Percentiles rank a stretch among this genome's conserved stretches.
Evolutionary conservation across 2,329 filamentous ascomycete genomes (phyloP).

Genomic region (Colletotrichum salicis): DNA sequence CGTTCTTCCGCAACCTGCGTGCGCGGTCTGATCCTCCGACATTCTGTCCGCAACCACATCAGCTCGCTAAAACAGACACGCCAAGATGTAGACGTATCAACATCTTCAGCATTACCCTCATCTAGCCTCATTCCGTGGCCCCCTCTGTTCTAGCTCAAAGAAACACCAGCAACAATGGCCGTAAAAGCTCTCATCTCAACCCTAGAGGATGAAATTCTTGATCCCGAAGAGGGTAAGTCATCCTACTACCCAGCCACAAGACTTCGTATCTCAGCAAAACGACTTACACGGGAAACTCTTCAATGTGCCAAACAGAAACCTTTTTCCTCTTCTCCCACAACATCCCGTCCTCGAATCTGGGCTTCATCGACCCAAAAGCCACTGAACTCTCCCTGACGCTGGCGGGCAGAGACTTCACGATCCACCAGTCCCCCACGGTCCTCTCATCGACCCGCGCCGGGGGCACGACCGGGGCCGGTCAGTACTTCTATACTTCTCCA

Average conservation of each 20-base stretch:
- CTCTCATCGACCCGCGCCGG: slow-evolving; percentile 79
- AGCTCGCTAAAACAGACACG: neutral
- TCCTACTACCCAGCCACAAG: neutral
- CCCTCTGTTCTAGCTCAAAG: neutral
- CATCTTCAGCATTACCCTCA: neutral
- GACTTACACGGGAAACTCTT: slow-evolving; percentile 6
- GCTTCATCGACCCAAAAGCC: slow-evolving; percentile 82
- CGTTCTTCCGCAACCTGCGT: no score
- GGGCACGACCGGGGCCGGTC: slow-evolving; percentile 65
- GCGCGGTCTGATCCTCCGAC: no score
- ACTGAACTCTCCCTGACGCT: slow-evolving; percentile 74
- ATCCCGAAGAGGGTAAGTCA: slow-evolving; percentile 58
- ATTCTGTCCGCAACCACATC: neutral
- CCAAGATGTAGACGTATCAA: neutral
- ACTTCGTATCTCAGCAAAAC: no score
- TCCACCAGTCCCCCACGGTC: slow-evolving; percentile 86
- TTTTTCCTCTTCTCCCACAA: slow-evolving; percentile 86
- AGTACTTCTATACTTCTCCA: slow-evolving; percentile 35
- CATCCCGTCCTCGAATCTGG: slow-evolving; percentile 80
- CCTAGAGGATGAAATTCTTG: slow-evolving; percentile 57
- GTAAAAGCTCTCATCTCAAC: slow-evolving; percentile 41
- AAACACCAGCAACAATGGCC: neutral
- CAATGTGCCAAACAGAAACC: slow-evolving; percentile 70
- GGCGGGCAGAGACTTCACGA: slow-evolving; percentile 74
- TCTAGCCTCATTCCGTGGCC: no score